phyloP scores from a whole-genome alignment of 1,139 yeast genomes.

The Debaryomycetaceae sp. region DNA sequence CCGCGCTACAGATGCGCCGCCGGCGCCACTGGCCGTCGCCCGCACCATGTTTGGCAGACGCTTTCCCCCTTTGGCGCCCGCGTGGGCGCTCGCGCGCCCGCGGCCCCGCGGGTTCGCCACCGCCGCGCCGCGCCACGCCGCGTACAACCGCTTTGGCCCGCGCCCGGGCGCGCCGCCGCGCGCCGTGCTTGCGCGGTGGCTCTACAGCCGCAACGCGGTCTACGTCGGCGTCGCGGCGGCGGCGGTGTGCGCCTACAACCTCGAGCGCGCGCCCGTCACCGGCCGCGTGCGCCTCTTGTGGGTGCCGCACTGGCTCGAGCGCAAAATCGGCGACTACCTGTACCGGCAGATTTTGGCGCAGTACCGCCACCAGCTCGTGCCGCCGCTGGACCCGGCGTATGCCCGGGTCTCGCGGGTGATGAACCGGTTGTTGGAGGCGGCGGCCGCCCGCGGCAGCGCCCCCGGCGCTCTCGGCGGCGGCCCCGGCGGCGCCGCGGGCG shows the following conservation, averaged over 20 bases:
- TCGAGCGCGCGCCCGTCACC: constrained; percentile 82
- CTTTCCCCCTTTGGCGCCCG: too few species aligned
- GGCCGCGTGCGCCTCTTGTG: constrained; percentile 70
- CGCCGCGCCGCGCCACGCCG: constrained; percentile 2
- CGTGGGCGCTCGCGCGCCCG: too few species aligned
- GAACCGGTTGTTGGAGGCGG: constrained; percentile 58
- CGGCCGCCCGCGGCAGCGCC: constrained; percentile 42
- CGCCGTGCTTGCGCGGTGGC: constrained; percentile 8
- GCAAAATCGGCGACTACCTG: constrained; percentile 60
- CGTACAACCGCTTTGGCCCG: neutral
- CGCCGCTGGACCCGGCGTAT: constrained; percentile 53
- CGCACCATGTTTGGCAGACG: too few species aligned
- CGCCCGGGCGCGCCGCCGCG: neutral
- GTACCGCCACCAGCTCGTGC: constrained; percentile 43
- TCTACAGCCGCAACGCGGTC: constrained; percentile 17
- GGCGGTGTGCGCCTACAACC: constrained; percentile 56
- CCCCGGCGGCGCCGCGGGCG: too few species aligned
- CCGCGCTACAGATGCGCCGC: too few species aligned
- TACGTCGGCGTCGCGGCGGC: constrained; percentile 19
- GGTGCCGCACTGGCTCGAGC: constrained; percentile 66
- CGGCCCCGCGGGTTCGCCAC: neutral
- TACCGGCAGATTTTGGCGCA: constrained; percentile 58
- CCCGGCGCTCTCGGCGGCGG: constrained; percentile 42
- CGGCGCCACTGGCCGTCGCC: too few species aligned
- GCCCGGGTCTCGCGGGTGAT: constrained; percentile 55